Base-by-base conservation (phyloP, 768 basidiomycete species). In the Tulasnella sp. region DNA sequence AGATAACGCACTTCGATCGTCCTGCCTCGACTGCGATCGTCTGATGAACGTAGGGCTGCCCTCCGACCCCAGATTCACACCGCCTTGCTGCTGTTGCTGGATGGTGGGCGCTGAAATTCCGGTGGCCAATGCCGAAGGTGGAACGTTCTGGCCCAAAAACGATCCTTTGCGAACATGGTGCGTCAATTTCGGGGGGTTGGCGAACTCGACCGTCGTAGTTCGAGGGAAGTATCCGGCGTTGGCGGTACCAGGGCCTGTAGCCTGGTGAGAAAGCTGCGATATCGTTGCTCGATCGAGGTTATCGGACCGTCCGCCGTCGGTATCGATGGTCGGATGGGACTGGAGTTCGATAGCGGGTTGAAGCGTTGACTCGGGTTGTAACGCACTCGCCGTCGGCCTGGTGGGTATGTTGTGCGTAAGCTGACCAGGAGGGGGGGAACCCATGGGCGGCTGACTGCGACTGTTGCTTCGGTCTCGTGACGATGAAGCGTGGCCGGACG, bases 121-220 rank as follows among this genome's bases (percentile, higher is more conserved):
- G 19, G 44, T 5, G 19, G 63, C 34, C 63, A 40, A 29, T 14
- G 34, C 39, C 63, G 39, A 40, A 37, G 63, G 63, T 19, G 39
- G 63, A 1, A 69, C 22, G 17, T 42, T 40, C 36, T 34, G 67
- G n/a, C 40, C 39, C 39, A 40, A 35, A 39, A 69, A 42, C 17
- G 67, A 69, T 19, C 67, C 67, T 34, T 69, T 69, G 26, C 67
- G 71, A 70, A 69, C 73, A 73, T 69, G 74, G 74, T 77, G 77
- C 42, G 77, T 76, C 35, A 76, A 79, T 52, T 72, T 76, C 17
- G 82, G 77, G 17, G 75, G 74, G n/a, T 81, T 80, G 5, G 84
- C 84, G 75, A 88, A 87, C 74, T 88, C 86, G 52, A 87, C 78
- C 0, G 85, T 86, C 40, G 83, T 81, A 9, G 83, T 83, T 9